Evolutionary conservation across 257 asterid genomes (phyloP).

Genomic region (Gentiana straminea): DNA sequence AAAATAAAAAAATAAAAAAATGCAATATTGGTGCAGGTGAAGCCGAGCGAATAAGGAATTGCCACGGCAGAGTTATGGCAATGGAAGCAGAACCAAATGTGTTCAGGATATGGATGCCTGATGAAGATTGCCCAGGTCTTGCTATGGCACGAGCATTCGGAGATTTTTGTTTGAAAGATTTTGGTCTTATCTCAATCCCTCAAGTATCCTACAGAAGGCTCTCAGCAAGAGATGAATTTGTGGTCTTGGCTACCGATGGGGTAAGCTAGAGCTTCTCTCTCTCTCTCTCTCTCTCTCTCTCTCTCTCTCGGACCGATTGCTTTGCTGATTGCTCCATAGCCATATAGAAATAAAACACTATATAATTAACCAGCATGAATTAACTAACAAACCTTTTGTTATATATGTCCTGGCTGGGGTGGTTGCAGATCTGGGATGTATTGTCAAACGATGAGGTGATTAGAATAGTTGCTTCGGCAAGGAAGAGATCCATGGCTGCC

Average conservation of each 20-base stretch:
- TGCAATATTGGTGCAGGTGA: constrained; percentile 33
- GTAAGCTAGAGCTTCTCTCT: constrained; percentile 26
- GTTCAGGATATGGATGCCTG: constrained; percentile 83
- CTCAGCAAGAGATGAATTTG: constrained; percentile 57
- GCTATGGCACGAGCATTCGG: constrained; percentile 97
- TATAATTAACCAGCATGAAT: too few relatives aligned
- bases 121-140: constrained; percentile 82
- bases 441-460: constrained; percentile 61
- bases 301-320: too few relatives aligned
- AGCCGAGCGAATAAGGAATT: constrained; percentile 34
- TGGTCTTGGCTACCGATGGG: constrained; percentile 88
- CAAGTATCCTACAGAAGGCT: constrained; percentile 45
- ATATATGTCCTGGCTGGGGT: not conserved
- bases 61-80: constrained; percentile 70
- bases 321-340: too few relatives aligned
- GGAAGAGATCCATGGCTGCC: constrained; percentile 56
- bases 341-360: too few relatives aligned
- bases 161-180: constrained; percentile 78
- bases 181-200: constrained; percentile 72
- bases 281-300: not conserved
- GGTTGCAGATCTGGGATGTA: constrained; percentile 69
- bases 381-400: not conserved
- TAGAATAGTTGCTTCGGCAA: constrained; percentile 44
- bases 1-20: too few relatives aligned
- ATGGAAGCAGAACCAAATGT: constrained; percentile 76